These are phyloP conservation scores for Amanita thiersii DNA, from an alignment of 768 basidiomycete genomes.

Conservation along the genomic window DNA sequence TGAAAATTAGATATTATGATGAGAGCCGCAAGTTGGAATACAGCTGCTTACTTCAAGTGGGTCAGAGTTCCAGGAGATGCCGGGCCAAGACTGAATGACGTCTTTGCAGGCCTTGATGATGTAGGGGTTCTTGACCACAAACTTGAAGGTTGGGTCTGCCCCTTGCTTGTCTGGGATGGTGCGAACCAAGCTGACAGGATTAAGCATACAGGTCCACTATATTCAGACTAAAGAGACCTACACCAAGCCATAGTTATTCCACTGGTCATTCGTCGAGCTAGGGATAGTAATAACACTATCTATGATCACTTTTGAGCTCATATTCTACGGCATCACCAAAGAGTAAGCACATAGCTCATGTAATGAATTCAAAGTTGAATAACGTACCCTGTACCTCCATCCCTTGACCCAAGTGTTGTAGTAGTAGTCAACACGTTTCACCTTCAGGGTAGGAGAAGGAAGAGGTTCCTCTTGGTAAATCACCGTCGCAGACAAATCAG, in stretches of 20 bases:
- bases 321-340: constrained; percentile 27
- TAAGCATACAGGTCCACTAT: neutral
- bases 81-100: constrained; percentile 49
- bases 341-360: neutral
- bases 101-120: constrained; percentile 50
- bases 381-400: constrained; percentile 49
- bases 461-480: constrained; percentile 26
- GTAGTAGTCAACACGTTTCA: constrained; percentile 55
- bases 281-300: constrained; percentile 35
- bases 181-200: constrained; percentile 37
- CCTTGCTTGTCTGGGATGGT: constrained; percentile 33
- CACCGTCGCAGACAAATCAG: constrained; percentile 23
- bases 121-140: constrained; percentile 51
- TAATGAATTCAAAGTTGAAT: neutral
- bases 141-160: constrained; percentile 36
- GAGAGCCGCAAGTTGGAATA: neutral
- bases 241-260: constrained; percentile 53
- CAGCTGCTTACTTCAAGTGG: constrained; percentile 40
- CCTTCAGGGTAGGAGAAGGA: constrained; percentile 40
- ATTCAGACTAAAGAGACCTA: constrained; percentile 15
- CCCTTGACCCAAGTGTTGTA: constrained; percentile 47
- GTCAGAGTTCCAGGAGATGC: constrained; percentile 53
- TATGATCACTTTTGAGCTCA: constrained; percentile 41
- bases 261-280: constrained; percentile 37
- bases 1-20: neutral